These are phyloP conservation scores for Clonostachys sp. DNA, from an alignment of 2,329 filamentous ascomycete species.

Conservation along the genomic window DNA sequence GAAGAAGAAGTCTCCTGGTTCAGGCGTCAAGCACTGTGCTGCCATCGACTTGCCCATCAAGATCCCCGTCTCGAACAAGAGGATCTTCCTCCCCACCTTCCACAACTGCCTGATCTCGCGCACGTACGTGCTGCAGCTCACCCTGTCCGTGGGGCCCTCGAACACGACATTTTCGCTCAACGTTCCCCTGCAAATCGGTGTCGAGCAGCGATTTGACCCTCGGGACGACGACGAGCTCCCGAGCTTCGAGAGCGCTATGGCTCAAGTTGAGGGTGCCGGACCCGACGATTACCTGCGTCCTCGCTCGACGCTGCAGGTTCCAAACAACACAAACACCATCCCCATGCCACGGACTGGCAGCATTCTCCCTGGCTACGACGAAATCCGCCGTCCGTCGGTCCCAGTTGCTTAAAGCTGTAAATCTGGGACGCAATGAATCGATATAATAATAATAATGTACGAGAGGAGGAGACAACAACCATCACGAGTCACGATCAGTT, in stretches of 20 bases:
- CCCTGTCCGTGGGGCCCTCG: slow-evolving; percentile 33
- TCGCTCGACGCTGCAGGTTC: slow-evolving; percentile 14
- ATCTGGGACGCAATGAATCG: no score
- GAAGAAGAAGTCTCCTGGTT: slow-evolving; percentile 15
- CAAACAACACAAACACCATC: slow-evolving; percentile 23
- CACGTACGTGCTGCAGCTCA: slow-evolving; percentile 47
- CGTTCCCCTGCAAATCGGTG: slow-evolving; percentile 47
- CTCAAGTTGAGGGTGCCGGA: slow-evolving; percentile 15
- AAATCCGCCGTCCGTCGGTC: slow-evolving; percentile 18
- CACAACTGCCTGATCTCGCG: slow-evolving; percentile 53
- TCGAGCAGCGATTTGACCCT: slow-evolving; percentile 28
- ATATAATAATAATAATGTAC: no score
- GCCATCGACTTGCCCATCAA: slow-evolving; percentile 41
- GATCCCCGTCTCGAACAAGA: slow-evolving; percentile 40
- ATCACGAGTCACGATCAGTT: no score
- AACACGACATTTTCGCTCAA: slow-evolving; percentile 36
- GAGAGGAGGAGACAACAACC: no score
- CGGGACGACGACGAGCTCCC: slow-evolving; percentile 30
- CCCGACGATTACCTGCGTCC: slow-evolving; percentile 37
- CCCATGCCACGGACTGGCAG: slow-evolving; percentile 18
- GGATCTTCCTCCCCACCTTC: slow-evolving; percentile 51
- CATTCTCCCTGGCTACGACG: slow-evolving; percentile 33
- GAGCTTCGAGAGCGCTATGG: slow-evolving; percentile 42
- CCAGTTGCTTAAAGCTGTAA: slow-evolving; percentile 11
- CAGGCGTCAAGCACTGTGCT: slow-evolving; percentile 31